phyloP scores from a whole-genome alignment of 1,284 basidiomycete species.

The Ustilago crameri region DNA sequence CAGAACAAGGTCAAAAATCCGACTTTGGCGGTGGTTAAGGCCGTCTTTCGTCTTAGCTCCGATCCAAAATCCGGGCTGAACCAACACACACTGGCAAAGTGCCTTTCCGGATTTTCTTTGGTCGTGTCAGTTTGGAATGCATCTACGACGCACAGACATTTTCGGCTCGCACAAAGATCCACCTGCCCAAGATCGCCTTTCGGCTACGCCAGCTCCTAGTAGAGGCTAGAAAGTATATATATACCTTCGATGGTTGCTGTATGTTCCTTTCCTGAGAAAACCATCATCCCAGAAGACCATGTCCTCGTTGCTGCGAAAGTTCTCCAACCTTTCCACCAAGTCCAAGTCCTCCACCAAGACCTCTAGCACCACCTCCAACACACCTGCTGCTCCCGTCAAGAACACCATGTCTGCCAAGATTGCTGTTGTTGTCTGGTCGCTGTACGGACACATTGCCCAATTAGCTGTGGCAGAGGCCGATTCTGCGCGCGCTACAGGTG shows the following conservation, averaged over 20 bases:
- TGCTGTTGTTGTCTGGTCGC: constrained; percentile 49
- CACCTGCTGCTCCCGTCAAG: constrained; percentile 33
- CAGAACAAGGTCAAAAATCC: too few species aligned
- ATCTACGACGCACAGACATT: too few species aligned
- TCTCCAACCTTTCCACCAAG: constrained; percentile 43
- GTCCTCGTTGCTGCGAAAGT: constrained; percentile 37
- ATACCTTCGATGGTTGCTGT: too few species aligned
- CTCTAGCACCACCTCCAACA: constrained; percentile 12
- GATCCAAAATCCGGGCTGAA: background rate
- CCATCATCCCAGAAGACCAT: constrained; percentile 2
- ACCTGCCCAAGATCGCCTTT: too few species aligned
- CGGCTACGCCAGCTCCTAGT: too few species aligned
- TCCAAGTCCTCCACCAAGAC: constrained; percentile 35
- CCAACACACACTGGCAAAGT: background rate
- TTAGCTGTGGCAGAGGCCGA: too few species aligned
- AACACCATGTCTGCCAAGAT: constrained; percentile 60
- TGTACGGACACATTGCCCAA: constrained; percentile 73
- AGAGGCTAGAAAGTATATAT: too few species aligned
- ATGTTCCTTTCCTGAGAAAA: too few species aligned
- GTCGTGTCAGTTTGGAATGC: too few species aligned
- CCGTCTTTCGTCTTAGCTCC: background rate
- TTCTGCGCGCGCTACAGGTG: constrained; percentile 79
- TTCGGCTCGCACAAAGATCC: too few species aligned
- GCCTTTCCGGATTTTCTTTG: background rate
- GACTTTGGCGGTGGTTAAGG: background rate